Evolutionary conservation across 1,284 basidiomycete genomes (phyloP), one percentile per base, ranked within the genome.

Genomic region (Moesziomyces sp.): DNA sequence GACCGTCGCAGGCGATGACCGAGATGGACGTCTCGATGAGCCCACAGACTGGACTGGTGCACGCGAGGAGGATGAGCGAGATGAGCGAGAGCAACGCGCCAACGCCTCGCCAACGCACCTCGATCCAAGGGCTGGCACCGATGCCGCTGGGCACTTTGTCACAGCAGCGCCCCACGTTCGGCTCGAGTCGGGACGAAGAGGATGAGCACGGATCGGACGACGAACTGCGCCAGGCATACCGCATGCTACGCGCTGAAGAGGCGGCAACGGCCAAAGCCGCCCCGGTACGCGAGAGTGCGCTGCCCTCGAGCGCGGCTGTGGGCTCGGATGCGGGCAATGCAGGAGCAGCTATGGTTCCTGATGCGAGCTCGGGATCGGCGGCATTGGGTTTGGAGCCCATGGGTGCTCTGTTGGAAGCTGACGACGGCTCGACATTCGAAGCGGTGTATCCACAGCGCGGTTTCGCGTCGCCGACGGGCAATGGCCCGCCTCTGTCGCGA

Each of bases 161-260:
- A 13, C 28, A 42, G 30, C 45, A 45, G 24, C 61, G 42, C 11
- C n/a, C 58, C 13, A 43, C 26, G 10, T 52, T 51, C 38, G 30
- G 23, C 7, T 8, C 24, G 5, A 38, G 23, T 30, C 9, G 38
- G 9, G 45, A 56, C 10, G 67, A 57, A 7, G 57, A 64, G 7
- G 61, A 70, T 34, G 67, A 64, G 5, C 59, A 60, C 28, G 67
- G 60, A 14, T 64, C 60, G 30, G 67, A 63, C 30, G 57, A 55
- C 24, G 67, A 70, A 44, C 51, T 70, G 28, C 56, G 61, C 21
- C 43, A 70, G 46, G 67, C 67, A 8, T 70, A 70, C 26, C 52
- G 61, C 14, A 23, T 19, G 50, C 53, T 70, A 24, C 59, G 57
- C 10, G 57, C 56, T 1, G 57, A 69, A 30, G 59, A 70, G 51